Conservation (phyloP, 768 basidiomycete species). For the Phallus indusiatus region DNA sequence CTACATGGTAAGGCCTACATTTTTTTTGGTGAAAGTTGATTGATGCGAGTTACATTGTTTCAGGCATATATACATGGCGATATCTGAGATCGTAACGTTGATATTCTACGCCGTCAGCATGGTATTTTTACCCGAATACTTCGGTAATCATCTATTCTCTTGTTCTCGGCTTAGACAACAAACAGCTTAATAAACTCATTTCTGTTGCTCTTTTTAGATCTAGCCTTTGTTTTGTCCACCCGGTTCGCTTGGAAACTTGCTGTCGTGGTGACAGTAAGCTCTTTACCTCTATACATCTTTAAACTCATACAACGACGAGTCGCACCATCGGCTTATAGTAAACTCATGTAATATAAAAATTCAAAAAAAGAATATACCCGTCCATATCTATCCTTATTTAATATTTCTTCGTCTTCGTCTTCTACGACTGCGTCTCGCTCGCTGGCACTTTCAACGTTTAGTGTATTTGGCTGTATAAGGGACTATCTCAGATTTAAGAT, state of each 20-base stretch:
- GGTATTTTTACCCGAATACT: constrained; percentile 91
- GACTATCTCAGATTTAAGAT: not conserved
- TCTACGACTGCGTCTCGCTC: too few relatives aligned
- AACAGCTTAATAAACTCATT: not conserved
- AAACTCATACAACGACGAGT: constrained; percentile 79
- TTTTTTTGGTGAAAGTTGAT: not conserved
- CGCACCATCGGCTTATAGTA: constrained; percentile 89
- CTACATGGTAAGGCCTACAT: constrained; percentile 61
- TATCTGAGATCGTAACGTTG: constrained; percentile 84
- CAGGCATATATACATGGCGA: constrained; percentile 93
- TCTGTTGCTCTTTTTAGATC: constrained; percentile 68
- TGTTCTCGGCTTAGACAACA: too few relatives aligned
- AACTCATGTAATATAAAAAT: constrained; percentile 48
- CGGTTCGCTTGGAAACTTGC: constrained; percentile 93
- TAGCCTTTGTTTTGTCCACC: constrained; percentile 81
- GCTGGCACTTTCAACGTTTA: not conserved
- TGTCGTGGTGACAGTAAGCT: constrained; percentile 89
- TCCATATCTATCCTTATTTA: too few relatives aligned
- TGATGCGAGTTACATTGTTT: not conserved
- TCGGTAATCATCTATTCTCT: constrained; percentile 52
- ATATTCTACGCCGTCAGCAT: constrained; percentile 87
- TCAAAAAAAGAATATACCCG: too few relatives aligned
- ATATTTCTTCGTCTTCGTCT: not conserved
- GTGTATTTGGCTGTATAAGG: not conserved
- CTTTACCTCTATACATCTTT: constrained; percentile 84